phyloP scores from a whole-genome alignment of 371 early-diverging fungal species.

The Mortierella sp. region DNA sequence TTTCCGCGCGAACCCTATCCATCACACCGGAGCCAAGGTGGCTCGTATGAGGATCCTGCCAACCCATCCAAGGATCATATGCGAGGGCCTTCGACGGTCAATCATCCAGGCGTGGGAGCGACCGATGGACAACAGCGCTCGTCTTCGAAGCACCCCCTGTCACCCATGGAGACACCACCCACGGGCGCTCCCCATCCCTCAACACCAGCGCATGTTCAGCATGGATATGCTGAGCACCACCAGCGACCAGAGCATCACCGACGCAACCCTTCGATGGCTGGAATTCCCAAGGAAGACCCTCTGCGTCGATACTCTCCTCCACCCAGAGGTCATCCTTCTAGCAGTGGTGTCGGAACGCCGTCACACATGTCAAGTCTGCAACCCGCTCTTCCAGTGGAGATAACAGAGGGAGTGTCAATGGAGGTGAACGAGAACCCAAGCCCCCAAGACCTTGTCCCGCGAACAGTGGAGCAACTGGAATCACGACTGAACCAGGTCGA shows the following conservation, averaged over 20 bases:
- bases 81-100: neutral
- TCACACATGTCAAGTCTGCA: constrained; percentile 11
- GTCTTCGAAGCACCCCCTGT: constrained; percentile 31
- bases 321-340: neutral
- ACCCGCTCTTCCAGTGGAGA: constrained; percentile 3
- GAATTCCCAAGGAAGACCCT: constrained; percentile 5
- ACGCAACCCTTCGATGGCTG: neutral
- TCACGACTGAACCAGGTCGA: constrained; percentile 35
- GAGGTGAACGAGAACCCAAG: constrained; percentile 9
- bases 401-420: too few species aligned
- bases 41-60: constrained; percentile 16
- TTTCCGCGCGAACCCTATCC: constrained; percentile 29
- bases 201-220: constrained; percentile 9
- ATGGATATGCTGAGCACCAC: constrained; percentile 20
- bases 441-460: constrained; percentile 26
- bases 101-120: neutral
- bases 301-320: constrained; percentile 25
- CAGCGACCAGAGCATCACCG: neutral
- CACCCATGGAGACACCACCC: constrained; percentile 28
- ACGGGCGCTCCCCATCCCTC: constrained; percentile 6
- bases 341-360: neutral
- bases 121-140: constrained; percentile 15
- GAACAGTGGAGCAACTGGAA: constrained; percentile 28
- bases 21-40: constrained; percentile 21
- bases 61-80: neutral